Base-by-base conservation (phyloP, 1,284 basidiomycete species). In the Calocybe gambosa region DNA sequence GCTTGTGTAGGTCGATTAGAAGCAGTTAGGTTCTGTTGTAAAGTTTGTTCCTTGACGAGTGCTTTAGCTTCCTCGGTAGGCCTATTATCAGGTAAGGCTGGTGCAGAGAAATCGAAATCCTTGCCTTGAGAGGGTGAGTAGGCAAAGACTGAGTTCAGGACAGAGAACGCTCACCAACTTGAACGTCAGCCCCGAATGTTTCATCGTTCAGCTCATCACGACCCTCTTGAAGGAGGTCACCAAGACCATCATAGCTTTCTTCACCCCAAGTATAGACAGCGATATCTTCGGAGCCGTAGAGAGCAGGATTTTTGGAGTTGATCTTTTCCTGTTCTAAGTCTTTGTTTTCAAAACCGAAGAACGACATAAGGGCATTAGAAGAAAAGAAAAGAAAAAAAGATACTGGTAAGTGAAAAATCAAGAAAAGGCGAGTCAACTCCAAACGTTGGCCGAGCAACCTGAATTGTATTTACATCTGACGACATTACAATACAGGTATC, bases 151-250 rank as follows among this genome's bases (percentile, higher is more conserved):
- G 33, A 43, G 28, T 23, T 8, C 28, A 42, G 46, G 43, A 28
- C 33, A 43, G 44, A 15, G 13, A 5, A 36, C 48, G 64, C 79
- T 71, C 62, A 90, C 91, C 87, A 50, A 93, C 75, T 49, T 64
- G 67, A 19, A 74, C 82, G 38, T 69, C 58, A 33, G 69, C 77
- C 31, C 94, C 95, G 69, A 99, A 99, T 1, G 95, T 99, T 71
- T 96, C 93, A 61, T 96, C 91, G 65, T 97, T 96, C 57, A 93
- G 63, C 53, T 93, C 92, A 71, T 96, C 93, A 42, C 82, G 82
- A 31, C 83, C 84, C 64, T 98, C 95, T 57, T 88, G 82, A 49
- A 97, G 76, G 48, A 81, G 80, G 65, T 90, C 87, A 38, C 87
- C 93, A 8, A 94, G 80, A n/a, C 87, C 88, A 66, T 93, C 90